These are phyloP conservation scores for Macadamia integrifolia DNA, from an alignment of 164 flowering plant genomes.

Conservation along the genomic window DNA sequence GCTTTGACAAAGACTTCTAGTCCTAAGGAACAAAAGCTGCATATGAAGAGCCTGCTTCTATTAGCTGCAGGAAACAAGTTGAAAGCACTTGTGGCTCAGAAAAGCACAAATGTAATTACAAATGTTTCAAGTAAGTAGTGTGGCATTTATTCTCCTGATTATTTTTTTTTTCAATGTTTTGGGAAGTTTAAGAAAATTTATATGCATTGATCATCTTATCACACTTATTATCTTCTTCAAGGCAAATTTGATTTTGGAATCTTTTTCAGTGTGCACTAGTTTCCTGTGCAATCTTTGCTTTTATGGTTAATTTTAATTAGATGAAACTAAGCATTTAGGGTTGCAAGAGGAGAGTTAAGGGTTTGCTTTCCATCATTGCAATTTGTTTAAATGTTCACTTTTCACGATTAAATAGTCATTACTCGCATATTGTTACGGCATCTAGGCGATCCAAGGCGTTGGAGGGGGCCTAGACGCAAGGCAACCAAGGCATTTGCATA, in stretches of 20 bases:
- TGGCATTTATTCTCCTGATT: background rate
- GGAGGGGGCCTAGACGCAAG: too few relatives aligned
- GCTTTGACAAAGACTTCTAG: constrained; percentile 77
- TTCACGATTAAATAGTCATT: background rate
- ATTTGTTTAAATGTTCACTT: background rate
- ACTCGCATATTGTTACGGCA: too few relatives aligned
- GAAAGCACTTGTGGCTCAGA: constrained; percentile 85
- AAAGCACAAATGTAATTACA: constrained; percentile 73
- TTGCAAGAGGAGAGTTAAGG: background rate
- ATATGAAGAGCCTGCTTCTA: constrained; percentile 76
- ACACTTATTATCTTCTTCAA: background rate
- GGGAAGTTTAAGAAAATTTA: background rate
- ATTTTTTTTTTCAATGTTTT: background rate
- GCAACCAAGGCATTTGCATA: too few relatives aligned
- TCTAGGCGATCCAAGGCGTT: too few relatives aligned
- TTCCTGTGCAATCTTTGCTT: background rate
- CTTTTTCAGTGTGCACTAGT: background rate
- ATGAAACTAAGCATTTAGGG: too few relatives aligned
- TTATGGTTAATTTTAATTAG: too few relatives aligned
- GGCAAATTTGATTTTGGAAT: background rate
- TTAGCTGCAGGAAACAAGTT: constrained; percentile 81
- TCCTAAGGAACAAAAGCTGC: constrained; percentile 91
- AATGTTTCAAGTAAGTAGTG: constrained; percentile 68
- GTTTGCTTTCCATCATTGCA: background rate
- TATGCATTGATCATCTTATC: background rate